Evolutionary conservation across 768 basidiomycete species (phyloP).

Genomic region (Paxillus ammoniavirescens): DNA sequence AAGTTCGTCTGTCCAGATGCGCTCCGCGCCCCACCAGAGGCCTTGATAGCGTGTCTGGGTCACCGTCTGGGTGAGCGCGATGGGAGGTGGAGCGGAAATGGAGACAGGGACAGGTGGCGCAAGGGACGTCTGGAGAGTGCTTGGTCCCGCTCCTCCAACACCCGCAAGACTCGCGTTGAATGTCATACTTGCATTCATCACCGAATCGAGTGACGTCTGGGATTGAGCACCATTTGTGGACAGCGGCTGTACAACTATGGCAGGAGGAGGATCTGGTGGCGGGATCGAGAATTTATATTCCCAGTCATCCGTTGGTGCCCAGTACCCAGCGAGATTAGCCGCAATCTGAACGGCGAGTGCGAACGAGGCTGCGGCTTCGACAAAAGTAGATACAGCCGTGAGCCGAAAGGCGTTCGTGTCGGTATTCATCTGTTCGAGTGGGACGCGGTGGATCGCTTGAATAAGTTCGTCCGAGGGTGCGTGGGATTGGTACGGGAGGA

Average conservation of each 20-base stretch:
- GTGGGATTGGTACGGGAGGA: slow-evolving; percentile 77
- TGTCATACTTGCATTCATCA: slow-evolving; percentile 46
- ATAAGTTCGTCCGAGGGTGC: slow-evolving; percentile 54
- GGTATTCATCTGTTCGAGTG: slow-evolving; percentile 43
- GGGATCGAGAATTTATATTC: slow-evolving; percentile 52
- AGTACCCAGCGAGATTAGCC: slow-evolving; percentile 57
- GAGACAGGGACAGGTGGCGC: slow-evolving; percentile 1
- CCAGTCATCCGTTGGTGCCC: slow-evolving; percentile 76
- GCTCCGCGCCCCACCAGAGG: slow-evolving; percentile 87
- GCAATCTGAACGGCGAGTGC: slow-evolving; percentile 74
- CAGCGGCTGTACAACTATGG: slow-evolving; percentile 3
- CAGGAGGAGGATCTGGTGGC: slow-evolving; percentile 13
- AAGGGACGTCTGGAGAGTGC: background rate
- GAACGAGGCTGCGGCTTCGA: slow-evolving; percentile 58
- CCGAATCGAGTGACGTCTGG: slow-evolving; percentile 37
- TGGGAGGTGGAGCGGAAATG: slow-evolving; percentile 13
- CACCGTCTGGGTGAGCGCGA: slow-evolving; percentile 30
- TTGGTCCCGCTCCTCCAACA: slow-evolving; percentile 3
- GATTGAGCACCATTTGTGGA: slow-evolving; percentile 5
- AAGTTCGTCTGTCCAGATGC: slow-evolving; percentile 85
- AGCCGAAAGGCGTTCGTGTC: slow-evolving; percentile 55
- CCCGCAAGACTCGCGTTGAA: slow-evolving; percentile 37
- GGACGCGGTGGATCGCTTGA: slow-evolving; percentile 43
- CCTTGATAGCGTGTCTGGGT: slow-evolving; percentile 70
- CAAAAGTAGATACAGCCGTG: slow-evolving; percentile 33